Conservation (phyloP, 2,329 filamentous ascomycete species). For the Gyromitra esculenta region DNA sequence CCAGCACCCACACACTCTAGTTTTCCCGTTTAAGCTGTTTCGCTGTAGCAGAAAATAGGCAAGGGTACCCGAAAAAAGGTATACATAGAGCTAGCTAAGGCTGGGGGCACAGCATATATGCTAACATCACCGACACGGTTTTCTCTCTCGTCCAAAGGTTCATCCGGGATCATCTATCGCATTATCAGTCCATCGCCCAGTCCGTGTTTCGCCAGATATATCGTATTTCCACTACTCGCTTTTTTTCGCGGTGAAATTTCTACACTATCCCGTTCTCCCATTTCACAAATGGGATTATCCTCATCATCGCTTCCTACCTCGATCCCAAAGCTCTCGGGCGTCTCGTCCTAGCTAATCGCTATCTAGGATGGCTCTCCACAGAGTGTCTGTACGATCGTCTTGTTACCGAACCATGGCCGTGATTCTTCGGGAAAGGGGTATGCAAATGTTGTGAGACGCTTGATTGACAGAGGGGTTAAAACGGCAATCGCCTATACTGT, state of each 20-base stretch:
- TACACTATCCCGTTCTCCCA: too few species aligned
- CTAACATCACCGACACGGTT: not conserved
- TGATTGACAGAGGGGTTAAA: too few species aligned
- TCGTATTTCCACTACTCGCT: not conserved
- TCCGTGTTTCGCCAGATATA: not conserved
- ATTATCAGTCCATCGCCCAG: not conserved
- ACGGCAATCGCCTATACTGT: too few species aligned
- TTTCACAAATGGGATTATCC: conserved; percentile 10
- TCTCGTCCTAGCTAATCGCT: not conserved
- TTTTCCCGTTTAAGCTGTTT: too few species aligned
- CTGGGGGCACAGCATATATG: not conserved
- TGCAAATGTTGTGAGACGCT: too few species aligned
- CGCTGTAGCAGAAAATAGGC: too few species aligned
- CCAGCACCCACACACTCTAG: too few species aligned
- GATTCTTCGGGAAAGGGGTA: too few species aligned
- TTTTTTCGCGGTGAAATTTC: not conserved
- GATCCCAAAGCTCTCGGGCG: not conserved
- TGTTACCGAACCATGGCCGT: too few species aligned
- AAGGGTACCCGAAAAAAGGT: too few species aligned
- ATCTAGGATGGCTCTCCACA: not conserved
- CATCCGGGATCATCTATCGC: not conserved
- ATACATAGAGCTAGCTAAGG: too few species aligned
- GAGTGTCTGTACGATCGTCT: not conserved
- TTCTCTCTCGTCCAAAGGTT: not conserved
- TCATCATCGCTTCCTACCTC: not conserved